phyloP scores from a whole-genome alignment of 805 yeast genomes.

The Jamesozyma spencerorum region DNA sequence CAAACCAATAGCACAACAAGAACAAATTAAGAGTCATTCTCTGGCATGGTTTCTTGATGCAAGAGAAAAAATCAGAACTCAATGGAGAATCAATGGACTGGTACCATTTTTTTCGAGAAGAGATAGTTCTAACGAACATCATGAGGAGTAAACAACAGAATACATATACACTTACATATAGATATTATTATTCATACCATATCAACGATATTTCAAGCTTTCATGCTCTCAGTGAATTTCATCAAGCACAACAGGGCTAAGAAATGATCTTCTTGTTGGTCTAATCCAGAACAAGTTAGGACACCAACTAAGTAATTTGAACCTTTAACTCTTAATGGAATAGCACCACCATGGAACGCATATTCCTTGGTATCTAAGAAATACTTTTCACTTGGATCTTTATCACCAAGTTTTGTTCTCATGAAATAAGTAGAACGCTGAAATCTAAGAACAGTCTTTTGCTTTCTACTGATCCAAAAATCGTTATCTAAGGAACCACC shows the following conservation, averaged over 20 bases:
- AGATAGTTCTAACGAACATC: background rate
- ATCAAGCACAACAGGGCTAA: conserved; percentile 29
- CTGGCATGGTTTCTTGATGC: conserved; percentile 32
- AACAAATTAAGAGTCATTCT: background rate
- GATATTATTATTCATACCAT: background rate
- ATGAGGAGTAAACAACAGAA: background rate
- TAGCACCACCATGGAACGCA: conserved; percentile 50
- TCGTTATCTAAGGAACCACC: conserved; percentile 44
- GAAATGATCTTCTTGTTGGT: conserved; percentile 46
- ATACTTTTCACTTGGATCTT: conserved; percentile 33
- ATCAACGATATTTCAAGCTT: too few relatives aligned
- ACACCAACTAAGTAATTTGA: conserved; percentile 36
- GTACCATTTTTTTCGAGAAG: conserved; percentile 23
- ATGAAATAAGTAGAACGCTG: conserved; percentile 40
- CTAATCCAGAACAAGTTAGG: conserved; percentile 47
- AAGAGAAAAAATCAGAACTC: conserved; percentile 38
- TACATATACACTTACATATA: background rate
- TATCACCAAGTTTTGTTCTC: conserved; percentile 35
- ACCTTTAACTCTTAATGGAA: conserved; percentile 36
- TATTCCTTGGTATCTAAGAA: conserved; percentile 36
- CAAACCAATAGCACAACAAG: background rate
- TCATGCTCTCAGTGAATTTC: conserved; percentile 6
- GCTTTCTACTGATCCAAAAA: conserved; percentile 43
- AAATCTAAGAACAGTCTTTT: conserved; percentile 39
- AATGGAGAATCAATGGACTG: conserved; percentile 42